These are phyloP conservation scores for Apiotrichum akiyoshidainum DNA, from an alignment of 1,284 basidiomycete genomes.

Conservation along the genomic window DNA sequence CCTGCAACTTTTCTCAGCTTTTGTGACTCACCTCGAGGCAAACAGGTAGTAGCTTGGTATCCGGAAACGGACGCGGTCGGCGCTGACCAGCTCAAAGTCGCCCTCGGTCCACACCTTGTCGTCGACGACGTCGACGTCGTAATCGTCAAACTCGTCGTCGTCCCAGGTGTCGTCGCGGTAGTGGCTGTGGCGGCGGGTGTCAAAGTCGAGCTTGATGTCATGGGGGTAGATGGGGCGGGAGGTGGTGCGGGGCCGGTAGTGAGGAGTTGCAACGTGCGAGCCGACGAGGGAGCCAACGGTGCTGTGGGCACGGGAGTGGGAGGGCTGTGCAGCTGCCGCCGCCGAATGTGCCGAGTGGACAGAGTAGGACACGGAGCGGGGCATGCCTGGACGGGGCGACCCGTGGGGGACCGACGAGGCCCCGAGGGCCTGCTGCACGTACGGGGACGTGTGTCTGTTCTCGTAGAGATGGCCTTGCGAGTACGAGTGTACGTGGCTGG, in stretches of 20 bases:
- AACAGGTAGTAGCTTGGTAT: constrained; percentile 21
- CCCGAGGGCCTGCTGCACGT: no score
- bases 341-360: no score
- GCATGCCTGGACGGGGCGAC: no score
- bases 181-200: neutral
- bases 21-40: constrained; percentile 12
- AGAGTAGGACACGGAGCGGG: no score
- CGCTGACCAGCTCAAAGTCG: constrained; percentile 19
- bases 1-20: neutral
- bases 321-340: neutral
- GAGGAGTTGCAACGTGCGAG: no score
- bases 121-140: neutral
- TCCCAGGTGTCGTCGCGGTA: neutral
- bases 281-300: no score
- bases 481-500: neutral
- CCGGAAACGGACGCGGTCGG: constrained; percentile 17
- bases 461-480: neutral
- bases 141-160: neutral
- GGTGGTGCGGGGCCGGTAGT: no score
- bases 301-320: neutral
- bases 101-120: constrained; percentile 18
- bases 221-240: no score
- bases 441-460: no score
- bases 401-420: no score
- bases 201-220: no score